Percentiles rank a stretch among this genome's conserved stretches.
Conservation (phyloP, 345 rosid species). For the Citrus maxima region DNA sequence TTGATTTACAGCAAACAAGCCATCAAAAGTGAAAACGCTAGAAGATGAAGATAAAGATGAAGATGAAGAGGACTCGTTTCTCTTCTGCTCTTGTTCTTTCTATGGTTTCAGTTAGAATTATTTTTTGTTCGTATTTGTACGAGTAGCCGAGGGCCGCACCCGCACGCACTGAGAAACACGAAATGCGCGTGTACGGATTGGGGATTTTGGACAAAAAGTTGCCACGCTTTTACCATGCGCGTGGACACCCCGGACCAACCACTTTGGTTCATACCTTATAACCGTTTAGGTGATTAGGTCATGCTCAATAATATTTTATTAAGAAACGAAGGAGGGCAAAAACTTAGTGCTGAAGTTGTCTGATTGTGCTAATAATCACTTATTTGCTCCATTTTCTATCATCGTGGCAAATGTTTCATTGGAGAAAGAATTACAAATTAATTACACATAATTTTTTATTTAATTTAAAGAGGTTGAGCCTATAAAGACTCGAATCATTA, state of each 20-base stretch:
- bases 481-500: accelerated
- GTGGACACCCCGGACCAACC: not conserved
- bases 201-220: not conserved
- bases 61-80: not conserved
- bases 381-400: too few species aligned
- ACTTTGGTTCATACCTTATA: not conserved
- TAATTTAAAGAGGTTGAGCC: accelerated
- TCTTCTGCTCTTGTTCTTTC: not conserved
- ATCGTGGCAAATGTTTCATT: too few species aligned
- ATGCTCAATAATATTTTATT: too few species aligned
- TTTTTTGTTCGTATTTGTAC: not conserved
- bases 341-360: too few species aligned
- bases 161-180: not conserved
- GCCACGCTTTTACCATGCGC: not conserved
- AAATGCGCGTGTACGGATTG: not conserved
- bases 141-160: too few species aligned
- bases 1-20: too few species aligned
- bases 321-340: too few species aligned
- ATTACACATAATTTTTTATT: too few species aligned
- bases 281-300: too few species aligned
- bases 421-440: too few species aligned
- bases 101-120: not conserved
- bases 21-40: not conserved
- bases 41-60: not conserved
- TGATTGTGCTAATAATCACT: too few species aligned